phyloP scores from a whole-genome alignment of 768 basidiomycete species.

The Leccinum uliginosum region DNA sequence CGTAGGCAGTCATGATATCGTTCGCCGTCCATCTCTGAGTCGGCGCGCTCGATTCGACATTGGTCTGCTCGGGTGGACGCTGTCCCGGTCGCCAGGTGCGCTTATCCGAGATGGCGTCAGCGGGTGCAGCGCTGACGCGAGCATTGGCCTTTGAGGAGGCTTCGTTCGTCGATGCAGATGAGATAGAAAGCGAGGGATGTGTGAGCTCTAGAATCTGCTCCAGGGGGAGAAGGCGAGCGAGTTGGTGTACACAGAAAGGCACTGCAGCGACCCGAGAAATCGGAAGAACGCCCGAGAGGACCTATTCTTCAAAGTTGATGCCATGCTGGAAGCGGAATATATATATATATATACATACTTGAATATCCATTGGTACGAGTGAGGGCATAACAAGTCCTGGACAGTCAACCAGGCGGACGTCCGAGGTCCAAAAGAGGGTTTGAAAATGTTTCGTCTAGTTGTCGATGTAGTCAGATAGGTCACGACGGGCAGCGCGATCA shows the following conservation, averaged over 20 bases:
- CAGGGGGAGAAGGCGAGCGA: conserved; percentile 65
- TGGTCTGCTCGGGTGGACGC: conserved; percentile 18
- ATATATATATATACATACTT: conserved; percentile 43
- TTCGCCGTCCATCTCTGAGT: conserved; percentile 70
- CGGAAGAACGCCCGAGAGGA: conserved; percentile 54
- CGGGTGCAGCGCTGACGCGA: neutral
- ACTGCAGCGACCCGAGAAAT: conserved; percentile 84
- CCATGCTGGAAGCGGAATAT: neutral
- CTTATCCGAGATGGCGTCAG: conserved; percentile 46
- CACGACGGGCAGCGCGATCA: neutral
- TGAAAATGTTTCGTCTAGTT: conserved; percentile 90
- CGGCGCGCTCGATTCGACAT: conserved; percentile 8
- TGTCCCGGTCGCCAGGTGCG: conserved; percentile 70
- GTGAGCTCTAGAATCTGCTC: conserved; percentile 63
- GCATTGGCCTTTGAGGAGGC: neutral
- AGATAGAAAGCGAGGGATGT: conserved; percentile 40
- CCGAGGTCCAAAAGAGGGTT: conserved; percentile 83
- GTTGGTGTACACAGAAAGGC: conserved; percentile 75
- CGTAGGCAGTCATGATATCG: conserved; percentile 77
- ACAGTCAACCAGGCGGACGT: conserved; percentile 90
- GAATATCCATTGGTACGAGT: conserved; percentile 76
- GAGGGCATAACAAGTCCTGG: conserved; percentile 93
- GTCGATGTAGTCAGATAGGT: neutral
- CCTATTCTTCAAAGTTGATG: conserved; percentile 20
- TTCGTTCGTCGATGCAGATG: neutral